A percentile compares a stretch with the other conserved stretches of the same genome.
These are phyloP conservation scores for Hanseniaspora singularis DNA, from an alignment of 805 yeast species.

Conservation along the genomic window DNA sequence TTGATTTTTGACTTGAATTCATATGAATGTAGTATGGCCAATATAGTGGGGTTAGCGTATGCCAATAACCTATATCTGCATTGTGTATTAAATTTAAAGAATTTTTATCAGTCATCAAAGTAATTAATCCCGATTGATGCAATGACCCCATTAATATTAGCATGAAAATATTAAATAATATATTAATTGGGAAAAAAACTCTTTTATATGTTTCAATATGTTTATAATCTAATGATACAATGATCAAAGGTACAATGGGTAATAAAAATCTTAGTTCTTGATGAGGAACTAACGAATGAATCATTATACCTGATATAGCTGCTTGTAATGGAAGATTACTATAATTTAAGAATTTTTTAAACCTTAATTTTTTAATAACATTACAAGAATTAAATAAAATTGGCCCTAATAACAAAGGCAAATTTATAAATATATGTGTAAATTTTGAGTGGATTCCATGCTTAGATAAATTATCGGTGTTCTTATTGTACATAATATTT, in stretches of 20 bases:
- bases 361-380: no score
- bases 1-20: no score
- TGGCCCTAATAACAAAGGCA: constrained; percentile 81
- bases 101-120: constrained; percentile 36
- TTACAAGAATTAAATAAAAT: no score
- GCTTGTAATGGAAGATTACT: constrained; percentile 49
- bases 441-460: constrained; percentile 80
- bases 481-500: constrained; percentile 59
- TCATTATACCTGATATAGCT: constrained; percentile 45
- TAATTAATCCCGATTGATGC: constrained; percentile 86
- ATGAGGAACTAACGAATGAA: constrained; percentile 58
- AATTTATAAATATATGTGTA: constrained; percentile 60
- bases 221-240: no score
- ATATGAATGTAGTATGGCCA: constrained; percentile 9
- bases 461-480: constrained; percentile 42
- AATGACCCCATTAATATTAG: constrained; percentile 60
- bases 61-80: constrained; percentile 1
- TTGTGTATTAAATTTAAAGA: not conserved
- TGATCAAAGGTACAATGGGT: constrained; percentile 63
- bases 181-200: no score
- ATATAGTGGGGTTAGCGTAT: constrained; percentile 10
- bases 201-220: no score
- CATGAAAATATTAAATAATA: constrained; percentile 28
- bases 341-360: constrained; percentile 3
- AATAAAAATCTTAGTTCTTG: constrained; percentile 84